Conservation (phyloP, 2,329 filamentous ascomycete genomes). For the Neurospora crassa region DNA sequence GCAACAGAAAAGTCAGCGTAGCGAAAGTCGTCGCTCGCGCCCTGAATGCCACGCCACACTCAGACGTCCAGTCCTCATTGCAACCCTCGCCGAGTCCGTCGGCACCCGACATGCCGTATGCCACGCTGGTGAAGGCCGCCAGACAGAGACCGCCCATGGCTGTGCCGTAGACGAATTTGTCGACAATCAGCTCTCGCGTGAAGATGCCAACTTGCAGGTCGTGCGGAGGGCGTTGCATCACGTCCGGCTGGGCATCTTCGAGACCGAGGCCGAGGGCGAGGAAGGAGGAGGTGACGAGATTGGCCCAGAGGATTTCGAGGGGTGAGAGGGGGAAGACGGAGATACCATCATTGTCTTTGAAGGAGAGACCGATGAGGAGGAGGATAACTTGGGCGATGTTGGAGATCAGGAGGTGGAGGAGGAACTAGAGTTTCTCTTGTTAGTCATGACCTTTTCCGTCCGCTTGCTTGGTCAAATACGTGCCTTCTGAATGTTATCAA, state of each 20-base stretch:
- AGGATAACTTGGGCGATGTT: conserved; percentile 63
- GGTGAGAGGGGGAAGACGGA: conserved; percentile 64
- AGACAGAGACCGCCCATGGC: conserved; percentile 55
- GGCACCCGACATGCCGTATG: conserved; percentile 38
- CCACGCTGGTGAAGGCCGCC: conserved; percentile 49
- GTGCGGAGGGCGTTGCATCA: conserved; percentile 57
- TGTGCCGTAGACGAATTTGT: conserved; percentile 57
- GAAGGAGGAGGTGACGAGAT: conserved; percentile 63
- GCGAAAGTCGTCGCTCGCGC: conserved; percentile 62
- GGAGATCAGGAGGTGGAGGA: conserved; percentile 57
- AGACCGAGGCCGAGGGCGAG: conserved; percentile 64
- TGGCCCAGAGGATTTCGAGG: conserved; percentile 68
- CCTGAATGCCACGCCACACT: conserved; percentile 49
- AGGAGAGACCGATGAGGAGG: conserved; percentile 58
- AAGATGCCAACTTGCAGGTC: conserved; percentile 51
- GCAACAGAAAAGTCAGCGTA: conserved; percentile 56
- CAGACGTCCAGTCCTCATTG: conserved; percentile 40
- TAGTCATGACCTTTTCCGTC: conserved; percentile 16
- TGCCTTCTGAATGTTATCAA: conserved; percentile 68
- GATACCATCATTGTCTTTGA: conserved; percentile 48
- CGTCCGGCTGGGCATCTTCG: conserved; percentile 58
- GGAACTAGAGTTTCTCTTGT: conserved; percentile 32
- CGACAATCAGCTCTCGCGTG: conserved; percentile 52
- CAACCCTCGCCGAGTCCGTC: conserved; percentile 44
- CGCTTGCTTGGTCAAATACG: background rate